phyloP scores from a whole-genome alignment of 1,284 basidiomycete genomes.

The Fomitopsis schrenkii region DNA sequence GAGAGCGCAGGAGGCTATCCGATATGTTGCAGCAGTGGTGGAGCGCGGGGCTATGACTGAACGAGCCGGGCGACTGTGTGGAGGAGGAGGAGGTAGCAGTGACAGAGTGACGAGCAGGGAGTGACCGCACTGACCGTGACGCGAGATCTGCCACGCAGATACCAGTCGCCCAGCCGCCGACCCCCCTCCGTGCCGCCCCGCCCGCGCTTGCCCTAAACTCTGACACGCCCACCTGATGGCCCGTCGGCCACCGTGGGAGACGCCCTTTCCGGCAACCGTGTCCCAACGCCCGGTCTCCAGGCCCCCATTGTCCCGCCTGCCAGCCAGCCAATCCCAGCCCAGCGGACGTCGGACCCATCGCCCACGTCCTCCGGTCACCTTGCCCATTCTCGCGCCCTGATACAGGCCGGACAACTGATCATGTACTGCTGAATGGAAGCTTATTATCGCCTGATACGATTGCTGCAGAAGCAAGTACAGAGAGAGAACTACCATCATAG shows the following conservation, averaged over 20 bases:
- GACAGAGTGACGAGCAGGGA: conserved; percentile 3
- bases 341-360: background rate
- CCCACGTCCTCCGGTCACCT: background rate
- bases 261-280: conserved; percentile 1
- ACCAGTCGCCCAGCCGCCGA: conserved; percentile 11
- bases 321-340: conserved; percentile 3
- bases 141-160: conserved; percentile 12
- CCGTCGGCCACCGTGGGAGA: conserved; percentile 14
- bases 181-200: conserved; percentile 7
- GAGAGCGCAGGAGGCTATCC: background rate
- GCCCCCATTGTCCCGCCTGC: conserved; percentile 9
- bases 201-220: conserved; percentile 18
- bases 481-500: conserved; percentile 38
- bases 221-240: background rate
- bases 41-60: background rate
- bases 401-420: conserved; percentile 9
- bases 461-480: conserved; percentile 18
- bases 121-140: background rate
- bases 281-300: conserved; percentile 10
- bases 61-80: background rate
- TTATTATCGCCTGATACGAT: conserved; percentile 20
- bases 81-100: background rate
- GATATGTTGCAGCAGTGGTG: background rate
- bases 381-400: conserved; percentile 6
- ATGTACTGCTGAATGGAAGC: conserved; percentile 11